These are phyloP conservation scores for Tolypocladium capitatum DNA, from an alignment of 2,329 filamentous ascomycete genomes.

Conservation along the genomic window DNA sequence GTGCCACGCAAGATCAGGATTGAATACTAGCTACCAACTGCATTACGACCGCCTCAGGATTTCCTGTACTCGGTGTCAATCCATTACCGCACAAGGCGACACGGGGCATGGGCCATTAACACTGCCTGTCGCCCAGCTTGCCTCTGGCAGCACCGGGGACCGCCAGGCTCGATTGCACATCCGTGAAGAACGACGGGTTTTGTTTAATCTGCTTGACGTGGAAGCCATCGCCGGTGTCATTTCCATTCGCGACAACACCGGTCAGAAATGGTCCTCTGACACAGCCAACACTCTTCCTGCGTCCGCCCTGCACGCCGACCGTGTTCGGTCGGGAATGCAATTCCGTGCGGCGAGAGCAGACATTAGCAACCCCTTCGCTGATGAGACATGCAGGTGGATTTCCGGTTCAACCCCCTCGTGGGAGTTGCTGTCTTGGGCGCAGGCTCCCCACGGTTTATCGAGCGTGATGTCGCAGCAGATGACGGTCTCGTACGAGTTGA, in stretches of 20 bases:
- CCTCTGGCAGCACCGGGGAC: too few species aligned
- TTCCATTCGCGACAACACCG: slow-evolving; percentile 11
- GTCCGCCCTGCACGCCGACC: slow-evolving; percentile 16
- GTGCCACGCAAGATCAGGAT: too few species aligned
- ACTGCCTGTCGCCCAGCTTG: slow-evolving; percentile 19
- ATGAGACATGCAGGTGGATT: background rate
- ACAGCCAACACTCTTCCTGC: slow-evolving; percentile 27
- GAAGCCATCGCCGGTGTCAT: slow-evolving; percentile 28
- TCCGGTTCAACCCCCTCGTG: slow-evolving; percentile 19
- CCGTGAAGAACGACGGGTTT: slow-evolving; percentile 39
- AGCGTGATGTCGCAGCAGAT: slow-evolving; percentile 39
- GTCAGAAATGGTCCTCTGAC: slow-evolving; percentile 22
- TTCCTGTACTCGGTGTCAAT: background rate
- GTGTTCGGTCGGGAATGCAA: slow-evolving; percentile 40
- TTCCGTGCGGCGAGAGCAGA: slow-evolving; percentile 8
- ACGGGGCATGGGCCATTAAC: background rate
- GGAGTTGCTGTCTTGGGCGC: slow-evolving; percentile 38
- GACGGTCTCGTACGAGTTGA: slow-evolving; percentile 31
- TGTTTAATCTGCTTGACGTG: slow-evolving; percentile 35
- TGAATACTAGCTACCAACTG: background rate
- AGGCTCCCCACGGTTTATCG: slow-evolving; percentile 32
- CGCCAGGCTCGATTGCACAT: slow-evolving; percentile 35
- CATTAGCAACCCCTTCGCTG: background rate
- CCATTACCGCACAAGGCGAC: background rate
- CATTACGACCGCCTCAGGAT: background rate